Conservation (phyloP, 805 yeast genomes). For the Lipomyces starkeyi region DNA sequence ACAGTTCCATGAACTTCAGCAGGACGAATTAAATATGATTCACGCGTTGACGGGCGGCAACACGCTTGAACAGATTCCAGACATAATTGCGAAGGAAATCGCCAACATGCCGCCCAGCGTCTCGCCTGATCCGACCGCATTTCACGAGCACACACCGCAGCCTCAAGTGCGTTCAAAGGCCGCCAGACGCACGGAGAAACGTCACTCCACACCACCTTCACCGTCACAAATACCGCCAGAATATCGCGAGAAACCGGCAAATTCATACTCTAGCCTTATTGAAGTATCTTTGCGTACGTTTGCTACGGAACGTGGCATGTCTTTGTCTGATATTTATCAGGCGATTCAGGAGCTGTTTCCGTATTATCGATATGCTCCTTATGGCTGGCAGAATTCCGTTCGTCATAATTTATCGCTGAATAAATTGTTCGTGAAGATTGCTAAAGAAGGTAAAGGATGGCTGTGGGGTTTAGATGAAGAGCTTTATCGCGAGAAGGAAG, state of each 20-base stretch:
- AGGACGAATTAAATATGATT: background rate
- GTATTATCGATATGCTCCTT: conserved; percentile 89
- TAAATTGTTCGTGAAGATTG: conserved; percentile 80
- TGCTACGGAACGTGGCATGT: conserved; percentile 74
- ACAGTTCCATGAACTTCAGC: conserved; percentile 4
- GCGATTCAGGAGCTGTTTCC: conserved; percentile 89
- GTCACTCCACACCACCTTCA: conserved; percentile 33
- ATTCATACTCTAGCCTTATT: conserved; percentile 80
- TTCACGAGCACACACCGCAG: background rate
- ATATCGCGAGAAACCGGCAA: conserved; percentile 81
- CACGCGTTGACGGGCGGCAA: conserved; percentile 14
- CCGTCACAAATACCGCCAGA: conserved; percentile 79
- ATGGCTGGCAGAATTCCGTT: conserved; percentile 97
- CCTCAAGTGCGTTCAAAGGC: background rate
- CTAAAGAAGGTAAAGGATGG: conserved; percentile 93
- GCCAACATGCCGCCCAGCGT: conserved; percentile 24
- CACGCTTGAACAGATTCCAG: conserved; percentile 22
- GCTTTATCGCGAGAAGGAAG: conserved; percentile 81
- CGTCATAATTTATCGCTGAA: conserved; percentile 87
- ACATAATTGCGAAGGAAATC: conserved; percentile 23
- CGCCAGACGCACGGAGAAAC: conserved; percentile 22
- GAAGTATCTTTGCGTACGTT: conserved; percentile 75
- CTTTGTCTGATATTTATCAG: conserved; percentile 81
- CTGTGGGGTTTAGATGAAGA: conserved; percentile 91
- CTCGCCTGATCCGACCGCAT: conserved; percentile 12